phyloP scores from a whole-genome alignment of 495 filamentous ascomycete species.

The Podospora anserina region DNA sequence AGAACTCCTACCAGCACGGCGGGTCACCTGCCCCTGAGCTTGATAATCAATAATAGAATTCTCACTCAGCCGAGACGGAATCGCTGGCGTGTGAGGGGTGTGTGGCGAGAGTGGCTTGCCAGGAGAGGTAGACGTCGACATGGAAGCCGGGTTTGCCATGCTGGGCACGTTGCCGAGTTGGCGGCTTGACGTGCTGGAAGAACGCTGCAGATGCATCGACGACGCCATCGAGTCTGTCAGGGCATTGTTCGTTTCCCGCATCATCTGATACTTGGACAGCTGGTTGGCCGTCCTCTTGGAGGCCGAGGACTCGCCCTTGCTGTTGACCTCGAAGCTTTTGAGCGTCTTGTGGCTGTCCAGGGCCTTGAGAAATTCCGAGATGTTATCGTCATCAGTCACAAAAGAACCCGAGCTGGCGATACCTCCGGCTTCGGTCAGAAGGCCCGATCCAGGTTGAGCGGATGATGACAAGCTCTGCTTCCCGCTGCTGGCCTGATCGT shows the following conservation, averaged over 20 bases:
- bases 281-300: constrained; percentile 65
- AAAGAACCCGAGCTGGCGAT: constrained; percentile 74
- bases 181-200: constrained; percentile 77
- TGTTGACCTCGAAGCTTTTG: constrained; percentile 60
- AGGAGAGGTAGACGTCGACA: constrained; percentile 81
- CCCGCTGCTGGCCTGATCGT: constrained; percentile 83
- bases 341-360: constrained; percentile 79
- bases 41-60: constrained; percentile 79
- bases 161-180: constrained; percentile 79
- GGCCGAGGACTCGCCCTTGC: constrained; percentile 53
- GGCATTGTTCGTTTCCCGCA: constrained; percentile 81
- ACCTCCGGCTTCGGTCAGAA: constrained; percentile 67
- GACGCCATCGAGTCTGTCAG: constrained; percentile 87
- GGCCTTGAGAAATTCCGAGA: constrained; percentile 85
- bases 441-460: constrained; percentile 79
- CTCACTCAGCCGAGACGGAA: constrained; percentile 87
- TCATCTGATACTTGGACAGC: constrained; percentile 72
- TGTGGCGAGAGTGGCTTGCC: constrained; percentile 91
- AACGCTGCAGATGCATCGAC: constrained; percentile 76
- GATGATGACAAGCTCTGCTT: constrained; percentile 82
- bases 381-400: constrained; percentile 84
- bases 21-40: constrained; percentile 26
- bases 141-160: constrained; percentile 77
- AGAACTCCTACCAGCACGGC: constrained; percentile 32
- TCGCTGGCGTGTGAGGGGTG: constrained; percentile 89